Evolutionary conservation across 129 eudicot species (phyloP).

Genomic region (Silybum marianum): DNA sequence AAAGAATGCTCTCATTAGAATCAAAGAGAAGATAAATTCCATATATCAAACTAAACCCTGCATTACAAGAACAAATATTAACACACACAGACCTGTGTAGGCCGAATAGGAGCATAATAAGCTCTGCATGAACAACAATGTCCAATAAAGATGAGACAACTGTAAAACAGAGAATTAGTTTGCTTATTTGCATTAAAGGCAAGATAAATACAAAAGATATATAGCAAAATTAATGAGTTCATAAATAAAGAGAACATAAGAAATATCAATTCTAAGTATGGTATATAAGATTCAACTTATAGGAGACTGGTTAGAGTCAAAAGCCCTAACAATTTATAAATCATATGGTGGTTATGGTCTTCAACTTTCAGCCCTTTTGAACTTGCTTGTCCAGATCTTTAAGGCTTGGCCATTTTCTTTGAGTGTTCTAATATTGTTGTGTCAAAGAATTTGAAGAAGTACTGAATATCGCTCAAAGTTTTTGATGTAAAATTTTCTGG

Average conservation of each 20-base stretch:
- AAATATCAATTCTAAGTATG: not conserved
- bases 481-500: not conserved
- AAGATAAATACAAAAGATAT: not conserved
- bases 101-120: conserved; percentile 45
- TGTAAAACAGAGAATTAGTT: conserved; percentile 30
- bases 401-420: not conserved
- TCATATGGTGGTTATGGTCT: not conserved
- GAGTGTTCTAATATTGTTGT: not conserved
- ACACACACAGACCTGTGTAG: conserved; percentile 47
- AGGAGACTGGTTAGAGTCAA: not conserved
- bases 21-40: conserved; percentile 14
- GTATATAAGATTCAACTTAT: not conserved
- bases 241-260: not conserved
- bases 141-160: conserved; percentile 44
- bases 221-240: not conserved
- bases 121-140: conserved; percentile 38
- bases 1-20: conserved; percentile 24
- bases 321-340: not conserved
- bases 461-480: not conserved
- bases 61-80: conserved; percentile 1
- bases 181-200: conserved; percentile 1
- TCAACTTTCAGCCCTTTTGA: not conserved
- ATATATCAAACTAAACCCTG: not conserved
- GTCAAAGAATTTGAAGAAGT: not conserved
- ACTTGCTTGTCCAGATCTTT: conserved; percentile 2